Conservation (phyloP, 495 filamentous ascomycete genomes). For the Tetracladium marchalianum region DNA sequence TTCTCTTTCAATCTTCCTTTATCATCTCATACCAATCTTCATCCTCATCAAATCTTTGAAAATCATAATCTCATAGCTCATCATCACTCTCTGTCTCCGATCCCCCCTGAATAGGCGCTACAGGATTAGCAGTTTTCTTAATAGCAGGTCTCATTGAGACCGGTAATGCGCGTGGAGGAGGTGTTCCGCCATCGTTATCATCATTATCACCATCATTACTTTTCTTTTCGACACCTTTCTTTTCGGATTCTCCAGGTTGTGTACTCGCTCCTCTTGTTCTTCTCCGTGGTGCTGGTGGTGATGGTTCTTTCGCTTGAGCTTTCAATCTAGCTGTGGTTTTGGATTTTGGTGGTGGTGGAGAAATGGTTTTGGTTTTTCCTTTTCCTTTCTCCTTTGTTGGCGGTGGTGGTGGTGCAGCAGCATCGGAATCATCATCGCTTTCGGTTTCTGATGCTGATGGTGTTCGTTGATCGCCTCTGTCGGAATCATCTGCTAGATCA, state of each 20-base stretch:
- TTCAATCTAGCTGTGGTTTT: conserved; percentile 8
- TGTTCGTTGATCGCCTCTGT: conserved; percentile 27
- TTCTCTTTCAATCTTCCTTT: too few species aligned
- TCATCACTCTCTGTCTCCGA: conserved; percentile 21
- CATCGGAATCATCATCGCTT: conserved; percentile 29
- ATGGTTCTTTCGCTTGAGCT: conserved; percentile 8
- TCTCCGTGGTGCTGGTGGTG: conserved; percentile 19
- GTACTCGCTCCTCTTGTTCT: conserved; percentile 6
- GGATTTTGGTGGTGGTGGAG: conserved; percentile 8
- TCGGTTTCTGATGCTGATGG: conserved; percentile 31
- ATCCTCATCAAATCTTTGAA: too few species aligned
- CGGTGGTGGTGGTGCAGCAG: conserved; percentile 24
- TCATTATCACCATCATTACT: not conserved
- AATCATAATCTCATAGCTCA: too few species aligned
- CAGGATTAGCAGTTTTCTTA: conserved; percentile 5
- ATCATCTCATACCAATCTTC: too few species aligned
- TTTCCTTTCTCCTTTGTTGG: conserved; percentile 13
- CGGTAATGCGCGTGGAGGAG: conserved; percentile 21
- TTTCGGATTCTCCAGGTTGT: not conserved
- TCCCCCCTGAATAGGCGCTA: conserved; percentile 3
- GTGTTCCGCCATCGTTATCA: conserved; percentile 3
- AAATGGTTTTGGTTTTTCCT: conserved; percentile 1
- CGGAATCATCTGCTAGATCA: conserved; percentile 19
- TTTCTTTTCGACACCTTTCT: conserved; percentile 13
- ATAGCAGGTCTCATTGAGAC: conserved; percentile 12